These are phyloP conservation scores for Odonthalia washingtoniensis DNA, from an alignment of 31 red algal species.

Conservation along the genomic window DNA sequence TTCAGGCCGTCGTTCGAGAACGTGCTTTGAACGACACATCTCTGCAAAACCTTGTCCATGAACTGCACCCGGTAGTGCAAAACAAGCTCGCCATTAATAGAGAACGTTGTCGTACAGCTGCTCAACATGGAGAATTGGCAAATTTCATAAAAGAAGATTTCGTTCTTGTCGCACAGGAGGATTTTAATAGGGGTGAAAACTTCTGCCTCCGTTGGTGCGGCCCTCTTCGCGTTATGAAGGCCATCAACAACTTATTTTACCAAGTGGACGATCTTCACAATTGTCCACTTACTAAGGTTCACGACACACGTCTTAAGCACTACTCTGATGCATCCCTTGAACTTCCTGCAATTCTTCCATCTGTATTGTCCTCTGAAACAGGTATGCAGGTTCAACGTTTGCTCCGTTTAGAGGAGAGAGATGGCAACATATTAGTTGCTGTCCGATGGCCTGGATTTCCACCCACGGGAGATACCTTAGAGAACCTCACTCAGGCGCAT, in stretches of 20 bases:
- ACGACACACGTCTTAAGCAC: neutral
- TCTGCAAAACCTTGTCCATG: neutral
- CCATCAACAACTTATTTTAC: neutral
- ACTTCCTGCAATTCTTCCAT: neutral
- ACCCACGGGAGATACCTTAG: neutral
- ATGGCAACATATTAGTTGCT: neutral
- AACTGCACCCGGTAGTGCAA: neutral
- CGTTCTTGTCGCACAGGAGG: neutral
- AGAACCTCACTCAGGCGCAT: neutral
- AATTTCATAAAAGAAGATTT: conserved; percentile 3
- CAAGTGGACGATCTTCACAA: conserved; percentile 13
- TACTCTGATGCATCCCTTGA: conserved; percentile 6
- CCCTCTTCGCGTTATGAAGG: neutral
- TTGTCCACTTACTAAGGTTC: neutral
- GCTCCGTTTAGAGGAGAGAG: neutral
- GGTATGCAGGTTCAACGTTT: conserved; percentile 8
- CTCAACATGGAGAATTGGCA: neutral
- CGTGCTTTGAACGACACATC: neutral
- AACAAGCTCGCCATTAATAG: neutral
- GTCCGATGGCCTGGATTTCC: neutral
- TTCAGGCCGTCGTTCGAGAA: neutral
- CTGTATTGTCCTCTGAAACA: neutral
- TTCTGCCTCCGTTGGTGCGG: conserved; percentile 11
- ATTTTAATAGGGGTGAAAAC: neutral
- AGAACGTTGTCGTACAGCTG: neutral